Evolutionary conservation across 148 eudicot species (phyloP), one percentile per base, ranked within the genome.

Genomic region (Salicornia ramosissima): DNA sequence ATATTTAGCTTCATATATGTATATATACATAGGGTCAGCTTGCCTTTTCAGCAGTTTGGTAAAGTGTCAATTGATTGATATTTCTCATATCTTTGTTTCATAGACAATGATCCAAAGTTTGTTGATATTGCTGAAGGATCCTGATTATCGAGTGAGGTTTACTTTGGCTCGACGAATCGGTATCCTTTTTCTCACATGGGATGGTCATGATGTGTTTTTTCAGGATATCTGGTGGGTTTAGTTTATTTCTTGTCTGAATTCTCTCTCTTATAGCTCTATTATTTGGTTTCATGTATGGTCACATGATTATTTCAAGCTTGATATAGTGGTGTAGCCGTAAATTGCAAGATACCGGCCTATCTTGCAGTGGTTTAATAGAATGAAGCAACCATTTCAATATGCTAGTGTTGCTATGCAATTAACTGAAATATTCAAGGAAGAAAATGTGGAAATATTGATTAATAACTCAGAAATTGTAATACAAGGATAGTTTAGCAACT

Each of bases 161-260:
- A 78, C 69, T 68, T 73, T 94, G 80, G 99, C 97, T 65, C 81
- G 89, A 64, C 83, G 80, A 65, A 85, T 94, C 75, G 89, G 97
- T 70, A 80, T 89, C 74, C 97, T 94, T 72, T 94, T 94, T 80
- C 90, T 87, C 77, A 90, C 97, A 52, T 94, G 99, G 99, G 99
- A 94, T 77, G 99, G 99, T 26, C 99, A 94, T 73, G 74, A 78
- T 70, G 97, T 88, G 77, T 96, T 94, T 73, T 94, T 90, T 78
- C 92, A 78, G 71, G 98, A 94, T 83, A 79, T 94, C 64, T 90
- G 96, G 97, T 92, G 63, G 75, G 86, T 75, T 6, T 46, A n/a
- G 21, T 58, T 50, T 3, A 7, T 34, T 19, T 45, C 22, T 34
- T 51, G 26, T 67, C 59, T 51, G 50, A 36, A 24, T 49, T 68